Base-by-base conservation (phyloP, 106 monocot species). In the Vanilla planifolia region DNA sequence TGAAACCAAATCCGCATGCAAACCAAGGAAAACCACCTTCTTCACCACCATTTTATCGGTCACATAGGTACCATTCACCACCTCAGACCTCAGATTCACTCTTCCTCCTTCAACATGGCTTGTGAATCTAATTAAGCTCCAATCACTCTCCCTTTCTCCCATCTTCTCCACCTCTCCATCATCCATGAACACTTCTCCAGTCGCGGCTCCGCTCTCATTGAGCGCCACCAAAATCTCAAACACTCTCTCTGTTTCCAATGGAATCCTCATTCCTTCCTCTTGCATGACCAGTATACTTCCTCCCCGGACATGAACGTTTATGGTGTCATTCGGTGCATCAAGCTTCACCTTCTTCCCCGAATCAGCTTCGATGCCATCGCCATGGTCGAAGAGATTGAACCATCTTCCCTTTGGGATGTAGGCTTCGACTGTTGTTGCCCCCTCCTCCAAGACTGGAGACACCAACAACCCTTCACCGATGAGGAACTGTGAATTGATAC, bases 401-500 rank as follows among this genome's bases (percentile, higher is more conserved):
- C 69, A 61, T 4, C 14, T 60, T 17, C 68, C 68, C 41, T 30
- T 36, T 0, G 48, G 60, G 48, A 69, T 60, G 46, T 69, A 69
- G 19, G 60, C 60, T n/a, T 39, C 47, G 8, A 69, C 46, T 17
- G 60, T 37, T 2, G 17, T 20, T 0, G 48, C 60, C n/a, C 69
- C 69, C 25, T 11, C 48, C 23, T 53, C 14, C 23, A 66, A n/a
- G 7, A 66, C 65, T 2, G 65, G 65, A 22, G 65, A 66, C 4
- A 66, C 52, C 51, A 66, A 22, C n/a, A 65, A 45, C 28, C 10
- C 15, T 21, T 73, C 34, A 40, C 73, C 82, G 11, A 91, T 35
- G 39, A 91, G 40, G 51, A 91, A 91, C 73, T 85, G 81, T 0
- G 64, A 58, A 63, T 50, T 64, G 50, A 85, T 76, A 0, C 51